Evolutionary conservation across 1,284 basidiomycete genomes (phyloP).

Genomic region (Ceratobasidium sp.): DNA sequence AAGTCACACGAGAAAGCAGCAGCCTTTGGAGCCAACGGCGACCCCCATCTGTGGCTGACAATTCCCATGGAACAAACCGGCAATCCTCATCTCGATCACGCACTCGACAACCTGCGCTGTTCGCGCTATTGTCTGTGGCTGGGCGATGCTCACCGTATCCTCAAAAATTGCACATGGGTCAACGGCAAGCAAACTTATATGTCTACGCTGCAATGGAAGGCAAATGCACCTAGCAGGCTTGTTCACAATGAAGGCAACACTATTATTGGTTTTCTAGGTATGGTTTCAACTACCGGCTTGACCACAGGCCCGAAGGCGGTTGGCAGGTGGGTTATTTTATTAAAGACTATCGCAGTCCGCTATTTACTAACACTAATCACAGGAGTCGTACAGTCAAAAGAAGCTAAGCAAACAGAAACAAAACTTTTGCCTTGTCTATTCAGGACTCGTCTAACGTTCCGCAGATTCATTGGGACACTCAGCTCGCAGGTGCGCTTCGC

Average conservation of each 20-base stretch:
- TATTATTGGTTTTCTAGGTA: neutral
- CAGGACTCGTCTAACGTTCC: neutral
- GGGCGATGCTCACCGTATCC: neutral
- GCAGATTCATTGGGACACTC: neutral
- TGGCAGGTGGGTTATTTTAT: constrained; percentile 1
- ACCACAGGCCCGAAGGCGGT: neutral
- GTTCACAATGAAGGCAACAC: neutral
- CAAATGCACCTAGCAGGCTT: neutral
- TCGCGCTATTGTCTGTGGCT: neutral
- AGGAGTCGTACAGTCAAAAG: neutral
- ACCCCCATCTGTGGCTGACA: too few relatives aligned
- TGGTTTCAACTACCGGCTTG: neutral
- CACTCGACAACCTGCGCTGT: neutral
- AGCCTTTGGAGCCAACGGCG: too few relatives aligned
- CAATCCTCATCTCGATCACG: too few relatives aligned
- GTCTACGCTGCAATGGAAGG: neutral
- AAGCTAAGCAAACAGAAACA: neutral
- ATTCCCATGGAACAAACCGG: too few relatives aligned
- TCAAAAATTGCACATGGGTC: neutral
- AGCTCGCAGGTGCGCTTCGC: neutral
- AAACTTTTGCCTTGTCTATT: neutral
- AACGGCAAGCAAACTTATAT: neutral
- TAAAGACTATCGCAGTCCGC: too few relatives aligned
- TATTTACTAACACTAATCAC: neutral
- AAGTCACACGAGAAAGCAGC: too few relatives aligned